Evolutionary conservation across 441 rosid genomes (phyloP).

Genomic region (Adansonia grandidieri): DNA sequence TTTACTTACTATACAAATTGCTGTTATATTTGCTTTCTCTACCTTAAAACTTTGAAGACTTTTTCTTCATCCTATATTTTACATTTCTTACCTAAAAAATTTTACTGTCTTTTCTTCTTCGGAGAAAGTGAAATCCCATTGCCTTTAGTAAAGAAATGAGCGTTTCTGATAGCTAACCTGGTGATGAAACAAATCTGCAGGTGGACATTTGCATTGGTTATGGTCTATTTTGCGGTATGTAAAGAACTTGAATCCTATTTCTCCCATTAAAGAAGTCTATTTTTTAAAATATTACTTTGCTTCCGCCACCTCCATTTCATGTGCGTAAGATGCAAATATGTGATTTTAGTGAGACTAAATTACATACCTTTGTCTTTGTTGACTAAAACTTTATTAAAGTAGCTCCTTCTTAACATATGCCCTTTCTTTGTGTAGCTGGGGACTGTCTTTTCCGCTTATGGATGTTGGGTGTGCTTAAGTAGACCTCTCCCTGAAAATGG

Average conservation of each 20-base stretch:
- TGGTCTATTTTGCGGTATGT: slow-evolving; percentile 82
- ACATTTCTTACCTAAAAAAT: not conserved
- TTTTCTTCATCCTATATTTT: not conserved
- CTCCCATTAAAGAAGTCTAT: not conserved
- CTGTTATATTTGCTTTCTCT: not conserved
- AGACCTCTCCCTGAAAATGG: slow-evolving; percentile 31
- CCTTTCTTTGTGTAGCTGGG: slow-evolving; percentile 55
- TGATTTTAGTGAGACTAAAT: not conserved
- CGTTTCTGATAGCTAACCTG: not conserved
- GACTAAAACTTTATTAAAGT: not conserved
- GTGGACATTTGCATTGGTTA: slow-evolving; percentile 79
- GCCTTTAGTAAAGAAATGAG: not conserved
- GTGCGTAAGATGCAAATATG: not conserved
- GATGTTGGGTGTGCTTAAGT: slow-evolving; percentile 56
- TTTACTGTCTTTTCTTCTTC: not conserved
- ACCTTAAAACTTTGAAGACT: not conserved
- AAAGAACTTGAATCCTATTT: not conserved
- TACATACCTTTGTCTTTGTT: not conserved
- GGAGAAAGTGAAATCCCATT: not conserved
- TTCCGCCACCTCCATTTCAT: not conserved
- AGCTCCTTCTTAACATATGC: not conserved
- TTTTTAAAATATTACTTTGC: not conserved
- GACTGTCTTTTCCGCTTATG: slow-evolving; percentile 63
- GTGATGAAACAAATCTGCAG: slow-evolving; percentile 45
- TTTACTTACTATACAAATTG: not conserved